Evolutionary conservation across 805 yeast genomes (phyloP), one percentile per base, ranked within the genome.

Genomic region (Candida wancherniae): DNA sequence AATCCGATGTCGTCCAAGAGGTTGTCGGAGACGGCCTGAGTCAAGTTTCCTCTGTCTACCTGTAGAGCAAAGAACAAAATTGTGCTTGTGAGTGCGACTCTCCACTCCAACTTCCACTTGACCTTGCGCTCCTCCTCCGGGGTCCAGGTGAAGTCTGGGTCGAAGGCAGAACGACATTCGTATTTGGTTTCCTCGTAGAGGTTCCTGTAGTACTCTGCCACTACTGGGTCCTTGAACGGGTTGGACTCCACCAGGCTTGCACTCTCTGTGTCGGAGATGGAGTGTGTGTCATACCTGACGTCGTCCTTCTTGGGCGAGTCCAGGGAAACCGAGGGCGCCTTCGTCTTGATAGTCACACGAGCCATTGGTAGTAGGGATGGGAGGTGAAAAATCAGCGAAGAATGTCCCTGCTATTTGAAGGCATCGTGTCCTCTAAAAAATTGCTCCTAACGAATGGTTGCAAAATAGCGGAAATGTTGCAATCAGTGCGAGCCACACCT

Each of bases 11-110:
- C 81, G 1, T 48, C 55, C 29, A 77, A 50, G 45, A 78, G 37
- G 41, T 71, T 66, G 40, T 74, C 83, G 1, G 83, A 58, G 3
- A 73, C 57, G n/a, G 80, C 80, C 44, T 75, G 78, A 6, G 61
- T 46, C 25, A 77, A 51, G 48, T 77, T 76, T 31, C 67, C 67
- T 43, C 84, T 57, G 51, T 75, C 81, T 33, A 75, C 50, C 47
- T 77, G 75, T 29, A 77, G 59, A 5, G 75, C 73, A 24, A 71
- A 55, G 48, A 77, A 76, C 76, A 76, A 65, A 35, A 76, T 42
- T 35, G 73, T 72, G 0, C 80, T 80, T 64, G 77, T 62, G 16
- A 73, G 51, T 4, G 76, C 59, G 12, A 78, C 80, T 25, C 66
- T 57, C 55, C 61, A 61, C 37, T 79, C 84, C 24, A 73, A 57